These are phyloP conservation scores for Lecanoromycetidae sp. DNA, from an alignment of 2,329 filamentous ascomycete species.

Conservation along the genomic window DNA sequence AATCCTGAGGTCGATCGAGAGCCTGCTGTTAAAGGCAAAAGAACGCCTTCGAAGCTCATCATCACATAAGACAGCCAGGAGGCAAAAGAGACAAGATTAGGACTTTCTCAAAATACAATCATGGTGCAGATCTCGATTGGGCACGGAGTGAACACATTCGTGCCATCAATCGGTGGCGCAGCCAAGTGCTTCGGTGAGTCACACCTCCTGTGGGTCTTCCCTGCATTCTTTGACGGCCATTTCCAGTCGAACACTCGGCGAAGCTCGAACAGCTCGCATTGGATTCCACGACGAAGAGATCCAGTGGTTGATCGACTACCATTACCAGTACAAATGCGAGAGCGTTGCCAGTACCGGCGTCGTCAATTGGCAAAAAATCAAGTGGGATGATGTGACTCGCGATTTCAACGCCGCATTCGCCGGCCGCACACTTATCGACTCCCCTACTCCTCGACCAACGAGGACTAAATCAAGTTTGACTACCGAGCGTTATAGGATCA, in stretches of 20 bases:
- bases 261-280: not conserved
- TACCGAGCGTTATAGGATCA: not conserved
- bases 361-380: not conserved
- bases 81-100: not conserved
- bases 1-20: not conserved
- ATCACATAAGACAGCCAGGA: not conserved
- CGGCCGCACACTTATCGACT: not conserved
- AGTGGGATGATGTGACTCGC: not conserved
- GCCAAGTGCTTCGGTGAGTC: not conserved
- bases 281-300: not conserved
- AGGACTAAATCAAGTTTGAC: not conserved
- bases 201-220: too few relatives aligned
- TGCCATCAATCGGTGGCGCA: not conserved
- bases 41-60: not conserved
- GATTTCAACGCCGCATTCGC: not conserved
- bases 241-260: not conserved
- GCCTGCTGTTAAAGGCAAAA: not conserved
- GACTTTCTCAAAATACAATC: not conserved
- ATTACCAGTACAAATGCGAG: not conserved
- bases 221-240: not conserved
- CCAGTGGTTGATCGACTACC: not conserved
- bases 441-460: not conserved
- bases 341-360: not conserved
- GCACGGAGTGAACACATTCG: not conserved
- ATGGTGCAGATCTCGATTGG: not conserved